Evolutionary conservation across 306 rosid species (phyloP).

Genomic region (Rubus idaeus): DNA sequence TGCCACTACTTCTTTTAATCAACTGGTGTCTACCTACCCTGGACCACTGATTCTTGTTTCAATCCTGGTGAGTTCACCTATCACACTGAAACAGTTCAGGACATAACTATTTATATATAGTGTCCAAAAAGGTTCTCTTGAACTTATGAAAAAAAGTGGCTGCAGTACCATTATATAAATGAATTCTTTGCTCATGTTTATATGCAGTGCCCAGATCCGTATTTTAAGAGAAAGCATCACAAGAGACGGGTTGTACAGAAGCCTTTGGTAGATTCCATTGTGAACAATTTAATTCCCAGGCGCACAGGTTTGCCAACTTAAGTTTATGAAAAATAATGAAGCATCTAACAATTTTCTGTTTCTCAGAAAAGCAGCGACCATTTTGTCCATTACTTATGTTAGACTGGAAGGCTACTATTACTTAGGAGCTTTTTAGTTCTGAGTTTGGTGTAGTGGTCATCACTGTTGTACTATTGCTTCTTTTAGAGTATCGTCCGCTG

Average conservation of each 20-base stretch:
- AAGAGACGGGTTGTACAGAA: slow-evolving; percentile 87
- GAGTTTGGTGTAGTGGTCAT: not conserved
- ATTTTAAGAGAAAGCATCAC: slow-evolving; percentile 85
- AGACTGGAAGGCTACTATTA: not conserved
- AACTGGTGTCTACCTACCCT: slow-evolving; percentile 67
- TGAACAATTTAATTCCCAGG: slow-evolving; percentile 51
- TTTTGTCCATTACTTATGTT: not conserved
- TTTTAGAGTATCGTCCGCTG: not conserved
- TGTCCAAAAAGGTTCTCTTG: not conserved
- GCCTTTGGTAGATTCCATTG: slow-evolving; percentile 64
- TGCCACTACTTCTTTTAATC: slow-evolving; percentile 76
- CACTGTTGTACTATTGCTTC: not conserved
- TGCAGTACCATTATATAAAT: not conserved
- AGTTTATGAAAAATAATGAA: not conserved
- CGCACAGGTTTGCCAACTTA: slow-evolving; percentile 59
- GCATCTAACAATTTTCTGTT: not conserved
- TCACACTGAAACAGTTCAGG: slow-evolving; percentile 2
- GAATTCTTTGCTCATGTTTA: slow-evolving; percentile 22
- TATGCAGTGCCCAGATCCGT: slow-evolving; percentile 95
- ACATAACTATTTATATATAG: not conserved
- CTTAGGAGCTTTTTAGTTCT: not conserved
- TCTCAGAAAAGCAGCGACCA: not conserved
- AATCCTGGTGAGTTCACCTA: slow-evolving; percentile 63
- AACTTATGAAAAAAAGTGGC: not conserved
- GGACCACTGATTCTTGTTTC: slow-evolving; percentile 83